Base-by-base conservation (phyloP, 1,284 basidiomycete species). In the Ustilago loliicola region DNA sequence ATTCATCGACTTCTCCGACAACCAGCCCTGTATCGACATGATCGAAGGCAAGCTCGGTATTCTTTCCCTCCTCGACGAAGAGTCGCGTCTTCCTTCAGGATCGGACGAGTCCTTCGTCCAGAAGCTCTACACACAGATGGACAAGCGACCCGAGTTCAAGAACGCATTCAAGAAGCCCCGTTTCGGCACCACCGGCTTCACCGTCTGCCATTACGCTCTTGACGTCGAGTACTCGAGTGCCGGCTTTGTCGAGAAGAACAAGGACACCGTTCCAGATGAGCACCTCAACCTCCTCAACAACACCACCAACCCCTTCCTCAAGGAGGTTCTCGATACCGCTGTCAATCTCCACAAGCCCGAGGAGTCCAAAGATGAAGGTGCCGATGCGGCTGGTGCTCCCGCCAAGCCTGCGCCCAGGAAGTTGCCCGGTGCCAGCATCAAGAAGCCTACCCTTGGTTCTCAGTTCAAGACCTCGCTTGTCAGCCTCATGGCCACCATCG, bases 221-320 rank as follows among this genome's bases (percentile, higher is more conserved):
- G 96, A 99, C 87, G 97, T 99, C 69, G 97, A 95, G 1, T 99
- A 99, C 87, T 96, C 98, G 85, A 95, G 93, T 8, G 96, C 98
- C 74, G 96, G 97, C 19, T 99, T 99, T 88, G 89, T 99, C 86
- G 97, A 99, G 88, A 99, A 99, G 90, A 99, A 99, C 86, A 90
- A 96, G 61, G 97, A 99, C 87, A 98, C 97, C 1, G 97, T 99
- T 2, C 97, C 97, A 0, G 97, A 99, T 83, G 97, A 99, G 85
- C 96, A 98, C 65, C 93, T 99, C 89, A 88, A 91, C 8, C 89
- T 99, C 13, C 90, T 99, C 36, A 91, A 92, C 63, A 88, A 89
- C 23, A 96, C 96, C 13, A 93, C 93, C 86, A 99, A 98, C 84
- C 88, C 91, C 1, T 98, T 99, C 90, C 88, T 99, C 68, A 94